phyloP scores from a whole-genome alignment of 345 rosid species.

The Salix brachista region DNA sequence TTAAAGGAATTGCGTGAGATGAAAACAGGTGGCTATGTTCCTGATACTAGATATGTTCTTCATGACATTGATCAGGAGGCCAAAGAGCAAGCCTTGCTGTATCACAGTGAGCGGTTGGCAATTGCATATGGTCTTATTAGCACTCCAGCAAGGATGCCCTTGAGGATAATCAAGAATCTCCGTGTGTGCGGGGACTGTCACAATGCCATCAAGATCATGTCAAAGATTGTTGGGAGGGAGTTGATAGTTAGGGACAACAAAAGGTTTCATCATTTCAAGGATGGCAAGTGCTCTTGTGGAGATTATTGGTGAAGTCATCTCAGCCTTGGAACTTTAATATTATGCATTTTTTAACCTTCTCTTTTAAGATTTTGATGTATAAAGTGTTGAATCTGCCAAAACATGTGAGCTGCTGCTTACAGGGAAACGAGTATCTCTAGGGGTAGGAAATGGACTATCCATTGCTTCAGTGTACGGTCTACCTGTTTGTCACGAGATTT shows the following conservation, averaged over 20 bases:
- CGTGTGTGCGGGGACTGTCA: slow-evolving; percentile 75
- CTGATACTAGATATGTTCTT: slow-evolving; percentile 63
- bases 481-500: neutral
- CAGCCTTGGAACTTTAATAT: too few relatives aligned
- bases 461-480: neutral
- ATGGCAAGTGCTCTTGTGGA: slow-evolving; percentile 46
- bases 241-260: slow-evolving; percentile 75
- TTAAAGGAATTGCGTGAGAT: slow-evolving; percentile 41
- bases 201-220: slow-evolving; percentile 81
- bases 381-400: neutral
- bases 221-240: slow-evolving; percentile 66
- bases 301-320: slow-evolving; percentile 42
- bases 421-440: neutral
- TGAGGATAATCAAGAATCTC: slow-evolving; percentile 72
- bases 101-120: slow-evolving; percentile 75
- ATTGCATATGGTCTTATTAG: slow-evolving; percentile 77
- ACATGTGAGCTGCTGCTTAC: neutral
- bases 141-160: slow-evolving; percentile 62
- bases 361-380: neutral
- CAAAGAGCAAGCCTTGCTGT: slow-evolving; percentile 70
- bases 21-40: slow-evolving; percentile 56
- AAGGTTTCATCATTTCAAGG: slow-evolving; percentile 67
- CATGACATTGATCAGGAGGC: slow-evolving; percentile 86
- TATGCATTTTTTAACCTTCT: neutral
- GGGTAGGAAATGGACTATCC: neutral